These are phyloP conservation scores for Singerocomus inundabilis DNA, from an alignment of 1,284 basidiomycete species.

Conservation along the genomic window DNA sequence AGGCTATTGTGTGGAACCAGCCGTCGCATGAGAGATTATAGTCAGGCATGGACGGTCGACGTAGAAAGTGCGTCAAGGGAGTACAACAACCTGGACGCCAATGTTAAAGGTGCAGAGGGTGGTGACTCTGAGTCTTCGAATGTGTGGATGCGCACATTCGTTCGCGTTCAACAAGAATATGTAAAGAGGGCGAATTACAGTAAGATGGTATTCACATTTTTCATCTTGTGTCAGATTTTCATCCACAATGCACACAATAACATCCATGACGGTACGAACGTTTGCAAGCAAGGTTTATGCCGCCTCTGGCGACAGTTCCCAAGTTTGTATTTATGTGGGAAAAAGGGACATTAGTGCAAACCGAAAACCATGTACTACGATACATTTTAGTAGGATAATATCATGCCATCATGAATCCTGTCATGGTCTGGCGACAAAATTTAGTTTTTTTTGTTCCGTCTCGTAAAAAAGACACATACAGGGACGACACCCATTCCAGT, in stretches of 20 bases:
- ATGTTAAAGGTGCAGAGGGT: slow-evolving; percentile 1
- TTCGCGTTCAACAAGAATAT: too few relatives aligned
- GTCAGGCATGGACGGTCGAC: slow-evolving; percentile 59
- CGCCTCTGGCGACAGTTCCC: too few relatives aligned
- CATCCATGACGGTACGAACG: too few relatives aligned
- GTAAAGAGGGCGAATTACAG: too few relatives aligned
- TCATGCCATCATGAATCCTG: slow-evolving; percentile 19
- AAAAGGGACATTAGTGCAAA: slow-evolving; percentile 27
- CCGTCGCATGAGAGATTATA: slow-evolving; percentile 48
- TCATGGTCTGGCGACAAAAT: slow-evolving; percentile 26
- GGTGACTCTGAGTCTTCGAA: slow-evolving; percentile 16
- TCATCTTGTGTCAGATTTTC: too few relatives aligned
- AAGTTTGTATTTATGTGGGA: too few relatives aligned
- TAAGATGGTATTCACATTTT: too few relatives aligned
- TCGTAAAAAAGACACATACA: slow-evolving; percentile 33
- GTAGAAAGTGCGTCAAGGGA: slow-evolving; percentile 15
- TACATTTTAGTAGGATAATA: slow-evolving; percentile 23
- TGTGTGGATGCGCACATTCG: too few relatives aligned
- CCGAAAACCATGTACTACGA: slow-evolving; percentile 21
- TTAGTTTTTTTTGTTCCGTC: slow-evolving; percentile 13
- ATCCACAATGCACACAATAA: too few relatives aligned
- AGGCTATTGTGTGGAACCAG: background rate
- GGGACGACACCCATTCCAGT: slow-evolving; percentile 39
- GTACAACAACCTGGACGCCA: slow-evolving; percentile 18
- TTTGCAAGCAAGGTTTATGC: too few relatives aligned